Evolutionary conservation across 768 basidiomycete species (phyloP), one percentile per base, ranked within the genome.

Genomic region (Psilocybe tampanensis): DNA sequence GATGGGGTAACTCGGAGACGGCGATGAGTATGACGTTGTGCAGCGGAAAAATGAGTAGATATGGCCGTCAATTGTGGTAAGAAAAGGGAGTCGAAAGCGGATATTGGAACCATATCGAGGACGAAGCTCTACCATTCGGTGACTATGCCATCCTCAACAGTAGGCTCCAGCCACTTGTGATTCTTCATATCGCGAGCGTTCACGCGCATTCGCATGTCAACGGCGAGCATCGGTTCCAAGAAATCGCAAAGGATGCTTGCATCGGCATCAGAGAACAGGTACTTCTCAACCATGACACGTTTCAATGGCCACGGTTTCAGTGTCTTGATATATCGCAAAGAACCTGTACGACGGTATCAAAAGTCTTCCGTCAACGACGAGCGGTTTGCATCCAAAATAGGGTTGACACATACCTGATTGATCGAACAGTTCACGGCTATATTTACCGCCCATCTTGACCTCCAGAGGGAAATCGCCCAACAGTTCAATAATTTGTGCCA

Each of bases 401-500:
- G 44, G 0, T 9, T 17, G 18, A 51, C 45, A 78, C 80, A 54
- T 47, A 83, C 89, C 89, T 61, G 78, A 73, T 61, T 84, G 80
- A 62, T 91, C 92, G 69, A 96, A 96, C 59, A 96, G 70, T 65
- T 96, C 92, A 52, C 88, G 81, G 62, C 89, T 90, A 70, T 88
- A 94, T 65, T 86, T 88, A 29, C 95, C 94, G 22, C 86, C 87
- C 81, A 89, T 85, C 75, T 92, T 94, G 43, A 89, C 79, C 47
- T 85, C 82, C 23, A 86, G 65, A 13, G 85, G 74, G 59, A 88
- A 85, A 72, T 94, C 90, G 32, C 94, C 94, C 56, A 95, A 74
- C 9, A 97, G 78, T 76, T 97, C 95, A 54, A 95, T 88, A 59
- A 96, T 92, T 75, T 95, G 94, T 33, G 95, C 95, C 82, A 95